Percentiles rank a stretch among this genome's conserved stretches.
Conservation (phyloP, 2,329 filamentous ascomycete genomes). For the Epichloe scottii region DNA sequence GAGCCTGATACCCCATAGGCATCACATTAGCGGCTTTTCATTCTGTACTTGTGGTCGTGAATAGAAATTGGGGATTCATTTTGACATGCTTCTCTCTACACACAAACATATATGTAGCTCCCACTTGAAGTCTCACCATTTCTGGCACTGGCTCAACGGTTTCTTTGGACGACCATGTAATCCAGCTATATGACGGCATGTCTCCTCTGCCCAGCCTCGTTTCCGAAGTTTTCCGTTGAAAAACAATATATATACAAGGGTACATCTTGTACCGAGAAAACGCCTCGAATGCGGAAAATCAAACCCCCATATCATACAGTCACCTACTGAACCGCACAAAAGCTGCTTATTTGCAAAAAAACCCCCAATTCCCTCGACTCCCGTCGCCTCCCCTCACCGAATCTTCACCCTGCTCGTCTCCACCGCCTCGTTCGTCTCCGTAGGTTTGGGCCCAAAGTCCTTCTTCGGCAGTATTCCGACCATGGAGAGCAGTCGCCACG, state of each 20-base stretch:
- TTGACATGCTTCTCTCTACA: too few species aligned
- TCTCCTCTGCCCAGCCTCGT: too few species aligned
- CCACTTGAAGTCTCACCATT: too few species aligned
- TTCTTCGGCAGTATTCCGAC: conserved; percentile 37
- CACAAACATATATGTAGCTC: too few species aligned
- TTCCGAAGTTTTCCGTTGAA: too few species aligned
- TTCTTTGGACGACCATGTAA: too few species aligned
- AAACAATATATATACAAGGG: too few species aligned
- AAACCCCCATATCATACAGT: background rate
- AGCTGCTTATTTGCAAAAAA: background rate
- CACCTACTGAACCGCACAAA: background rate
- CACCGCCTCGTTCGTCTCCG: conserved; percentile 15
- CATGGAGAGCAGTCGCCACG: conserved; percentile 77
- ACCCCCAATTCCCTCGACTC: background rate
- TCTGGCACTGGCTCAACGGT: too few species aligned
- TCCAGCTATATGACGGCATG: too few species aligned
- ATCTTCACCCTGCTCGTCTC: conserved; percentile 17
- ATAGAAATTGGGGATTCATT: background rate
- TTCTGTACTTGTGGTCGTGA: background rate
- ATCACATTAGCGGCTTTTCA: background rate
- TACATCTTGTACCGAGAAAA: background rate
- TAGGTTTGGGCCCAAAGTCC: conserved; percentile 20
- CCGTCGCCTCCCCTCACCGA: conserved; percentile 8
- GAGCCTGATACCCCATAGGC: background rate
- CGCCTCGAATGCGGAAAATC: background rate